A percentile compares a stretch with the other conserved stretches of the same genome.
Evolutionary conservation across 2,329 filamentous ascomycete genomes (phyloP).

Genomic region (Fusarium sublunatum): DNA sequence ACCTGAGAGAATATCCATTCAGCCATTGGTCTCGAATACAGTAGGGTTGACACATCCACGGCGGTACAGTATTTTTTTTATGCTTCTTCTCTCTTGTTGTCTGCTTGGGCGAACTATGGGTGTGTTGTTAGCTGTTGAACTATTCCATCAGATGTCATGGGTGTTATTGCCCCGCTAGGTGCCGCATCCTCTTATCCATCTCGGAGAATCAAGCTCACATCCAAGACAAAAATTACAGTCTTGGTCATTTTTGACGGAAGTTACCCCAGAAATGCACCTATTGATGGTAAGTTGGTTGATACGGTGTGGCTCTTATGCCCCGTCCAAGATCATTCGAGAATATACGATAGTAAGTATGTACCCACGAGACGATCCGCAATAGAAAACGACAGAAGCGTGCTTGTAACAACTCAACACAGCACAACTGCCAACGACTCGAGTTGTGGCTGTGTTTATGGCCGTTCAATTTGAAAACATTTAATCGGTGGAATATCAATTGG

Average conservation of each 20-base stretch:
- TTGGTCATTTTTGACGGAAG: too few relatives aligned
- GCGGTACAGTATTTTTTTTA: background rate
- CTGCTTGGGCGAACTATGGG: too few relatives aligned
- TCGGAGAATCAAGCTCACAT: background rate
- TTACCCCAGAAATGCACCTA: too few relatives aligned
- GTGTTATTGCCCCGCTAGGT: conserved; percentile 2
- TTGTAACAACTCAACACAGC: conserved; percentile 17
- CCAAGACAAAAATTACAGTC: too few relatives aligned
- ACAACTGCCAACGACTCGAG: conserved; percentile 17
- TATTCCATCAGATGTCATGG: background rate
- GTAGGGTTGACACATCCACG: conserved; percentile 2
- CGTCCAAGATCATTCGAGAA: conserved; percentile 5
- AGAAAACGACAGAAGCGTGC: conserved; percentile 3
- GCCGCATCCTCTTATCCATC: background rate
- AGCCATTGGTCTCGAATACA: background rate
- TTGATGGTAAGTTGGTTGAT: too few relatives aligned
- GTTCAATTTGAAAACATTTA: conserved; percentile 23
- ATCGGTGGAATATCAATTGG: conserved; percentile 21
- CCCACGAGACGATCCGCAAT: conserved; percentile 12
- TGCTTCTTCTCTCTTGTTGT: conserved; percentile 24
- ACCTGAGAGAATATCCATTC: background rate
- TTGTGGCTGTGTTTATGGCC: too few relatives aligned
- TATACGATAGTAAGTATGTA: conserved; percentile 1
- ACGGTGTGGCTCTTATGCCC: background rate
- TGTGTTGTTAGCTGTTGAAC: conserved; percentile 27